A percentile compares a stretch with the other conserved stretches of the same genome.
Evolutionary conservation across 371 early-diverging fungal species (phyloP).

Genomic region (Batkoa obscura): DNA sequence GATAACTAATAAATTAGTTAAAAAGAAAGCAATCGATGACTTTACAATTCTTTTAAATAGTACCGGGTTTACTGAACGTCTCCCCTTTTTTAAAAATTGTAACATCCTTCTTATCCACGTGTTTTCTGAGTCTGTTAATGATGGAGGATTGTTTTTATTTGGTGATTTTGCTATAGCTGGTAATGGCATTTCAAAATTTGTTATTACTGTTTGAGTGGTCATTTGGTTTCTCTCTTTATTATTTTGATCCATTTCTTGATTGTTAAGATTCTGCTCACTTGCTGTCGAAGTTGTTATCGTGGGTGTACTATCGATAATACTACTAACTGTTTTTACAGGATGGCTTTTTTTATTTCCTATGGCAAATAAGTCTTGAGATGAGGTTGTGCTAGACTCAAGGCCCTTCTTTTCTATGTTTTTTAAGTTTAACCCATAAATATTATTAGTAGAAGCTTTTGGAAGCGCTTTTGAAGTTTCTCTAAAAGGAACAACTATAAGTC

Average conservation of each 20-base stretch:
- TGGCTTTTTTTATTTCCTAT: not conserved
- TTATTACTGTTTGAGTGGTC: not conserved
- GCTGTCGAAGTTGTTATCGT: not conserved
- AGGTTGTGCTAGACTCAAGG: not conserved
- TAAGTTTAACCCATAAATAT: too few species aligned
- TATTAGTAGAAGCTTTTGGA: too few species aligned
- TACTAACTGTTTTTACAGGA: not conserved
- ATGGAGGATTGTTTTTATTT: not conserved
- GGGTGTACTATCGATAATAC: not conserved
- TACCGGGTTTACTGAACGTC: not conserved
- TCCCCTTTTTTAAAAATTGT: constrained; percentile 3
- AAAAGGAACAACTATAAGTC: too few species aligned
- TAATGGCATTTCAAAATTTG: not conserved
- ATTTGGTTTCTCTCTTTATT: not conserved
- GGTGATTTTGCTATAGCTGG: not conserved
- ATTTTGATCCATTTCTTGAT: not conserved
- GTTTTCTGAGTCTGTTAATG: not conserved
- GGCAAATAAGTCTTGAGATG: not conserved
- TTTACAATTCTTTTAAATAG: not conserved
- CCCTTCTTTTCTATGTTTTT: too few species aligned
- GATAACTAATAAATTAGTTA: not conserved
- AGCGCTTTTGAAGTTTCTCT: too few species aligned
- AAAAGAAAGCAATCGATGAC: constrained; percentile 4
- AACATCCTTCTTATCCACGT: not conserved
- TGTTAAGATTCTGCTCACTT: not conserved